Conservation (phyloP, 2,329 filamentous ascomycete species). For the Apiospora kogelbergensis region DNA sequence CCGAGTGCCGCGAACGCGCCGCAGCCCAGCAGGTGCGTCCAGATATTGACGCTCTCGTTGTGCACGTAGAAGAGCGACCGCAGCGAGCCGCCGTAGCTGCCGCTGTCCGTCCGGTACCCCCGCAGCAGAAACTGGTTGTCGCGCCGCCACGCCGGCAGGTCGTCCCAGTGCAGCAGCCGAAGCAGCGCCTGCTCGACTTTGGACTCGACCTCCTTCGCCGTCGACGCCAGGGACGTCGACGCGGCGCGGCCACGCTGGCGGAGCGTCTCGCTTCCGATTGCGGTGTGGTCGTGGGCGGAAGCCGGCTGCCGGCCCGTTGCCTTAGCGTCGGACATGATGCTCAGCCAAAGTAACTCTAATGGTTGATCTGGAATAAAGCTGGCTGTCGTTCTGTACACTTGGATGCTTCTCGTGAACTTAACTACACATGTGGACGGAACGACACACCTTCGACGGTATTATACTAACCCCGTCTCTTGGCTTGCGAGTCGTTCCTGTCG, state of each 20-base stretch:
- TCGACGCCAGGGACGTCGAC: slow-evolving; percentile 21
- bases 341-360: not conserved
- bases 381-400: not conserved
- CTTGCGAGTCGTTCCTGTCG: not conserved
- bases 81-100: slow-evolving; percentile 47
- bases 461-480: not conserved
- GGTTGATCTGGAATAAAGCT: not conserved
- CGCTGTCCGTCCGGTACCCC: slow-evolving; percentile 53
- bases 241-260: slow-evolving; percentile 29
- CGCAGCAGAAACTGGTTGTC: slow-evolving; percentile 57
- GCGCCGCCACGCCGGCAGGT: slow-evolving; percentile 58
- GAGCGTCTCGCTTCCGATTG: not conserved
- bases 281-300: not conserved
- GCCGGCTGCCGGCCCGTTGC: not conserved
- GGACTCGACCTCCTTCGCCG: slow-evolving; percentile 36
- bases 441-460: not conserved
- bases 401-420: not conserved
- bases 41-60: slow-evolving; percentile 65
- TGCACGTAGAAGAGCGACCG: slow-evolving; percentile 53
- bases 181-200: slow-evolving; percentile 38
- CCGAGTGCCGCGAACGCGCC: slow-evolving; percentile 50
- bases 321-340: not conserved
- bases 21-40: slow-evolving; percentile 66
- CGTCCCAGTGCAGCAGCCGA: slow-evolving; percentile 53
- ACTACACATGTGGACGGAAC: not conserved